A percentile compares a stretch with the other conserved stretches of the same genome.
These are phyloP conservation scores for Coccomyxa sp. DNA, from an alignment of 139 green algal genomes.

Conservation along the genomic window DNA sequence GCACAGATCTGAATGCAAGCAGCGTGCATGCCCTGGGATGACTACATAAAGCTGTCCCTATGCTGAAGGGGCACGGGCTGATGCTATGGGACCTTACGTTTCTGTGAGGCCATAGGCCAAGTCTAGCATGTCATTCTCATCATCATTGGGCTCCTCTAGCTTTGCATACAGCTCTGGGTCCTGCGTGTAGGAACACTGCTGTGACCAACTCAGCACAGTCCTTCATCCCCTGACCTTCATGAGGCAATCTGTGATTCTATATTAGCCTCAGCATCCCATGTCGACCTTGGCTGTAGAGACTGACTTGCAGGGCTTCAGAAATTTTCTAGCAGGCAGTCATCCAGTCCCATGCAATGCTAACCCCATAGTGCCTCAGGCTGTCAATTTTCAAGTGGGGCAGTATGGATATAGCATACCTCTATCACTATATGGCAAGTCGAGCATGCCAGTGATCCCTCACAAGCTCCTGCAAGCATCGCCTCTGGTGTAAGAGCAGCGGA, in stretches of 20 bases:
- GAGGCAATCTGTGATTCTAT: too few relatives aligned
- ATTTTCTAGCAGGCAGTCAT: not conserved
- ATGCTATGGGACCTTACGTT: constrained; percentile 73
- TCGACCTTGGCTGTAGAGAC: too few relatives aligned
- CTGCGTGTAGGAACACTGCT: constrained; percentile 27
- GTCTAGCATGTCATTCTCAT: constrained; percentile 99
- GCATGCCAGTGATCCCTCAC: constrained; percentile 95
- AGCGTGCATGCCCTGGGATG: too few relatives aligned
- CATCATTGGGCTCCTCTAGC: constrained; percentile 87
- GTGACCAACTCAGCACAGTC: not conserved
- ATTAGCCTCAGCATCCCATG: not conserved
- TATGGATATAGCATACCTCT: constrained; percentile 35
- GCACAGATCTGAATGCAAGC: too few relatives aligned
- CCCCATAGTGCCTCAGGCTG: too few relatives aligned
- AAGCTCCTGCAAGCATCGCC: constrained; percentile 86
- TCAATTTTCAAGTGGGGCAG: not conserved
- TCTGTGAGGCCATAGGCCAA: constrained; percentile 96
- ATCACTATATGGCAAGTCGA: constrained; percentile 98
- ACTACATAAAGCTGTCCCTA: too few relatives aligned
- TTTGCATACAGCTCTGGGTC: constrained; percentile 81
- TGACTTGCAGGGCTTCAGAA: not conserved
- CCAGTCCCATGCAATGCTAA: too few relatives aligned
- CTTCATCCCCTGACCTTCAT: not conserved
- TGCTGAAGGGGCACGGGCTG: too few relatives aligned
- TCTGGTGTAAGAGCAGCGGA: too few relatives aligned